A percentile compares a stretch with the other conserved stretches of the same genome.
These are phyloP conservation scores for Tanozyma kutaoensis DNA, from an alignment of 805 yeast genomes.

Conservation along the genomic window DNA sequence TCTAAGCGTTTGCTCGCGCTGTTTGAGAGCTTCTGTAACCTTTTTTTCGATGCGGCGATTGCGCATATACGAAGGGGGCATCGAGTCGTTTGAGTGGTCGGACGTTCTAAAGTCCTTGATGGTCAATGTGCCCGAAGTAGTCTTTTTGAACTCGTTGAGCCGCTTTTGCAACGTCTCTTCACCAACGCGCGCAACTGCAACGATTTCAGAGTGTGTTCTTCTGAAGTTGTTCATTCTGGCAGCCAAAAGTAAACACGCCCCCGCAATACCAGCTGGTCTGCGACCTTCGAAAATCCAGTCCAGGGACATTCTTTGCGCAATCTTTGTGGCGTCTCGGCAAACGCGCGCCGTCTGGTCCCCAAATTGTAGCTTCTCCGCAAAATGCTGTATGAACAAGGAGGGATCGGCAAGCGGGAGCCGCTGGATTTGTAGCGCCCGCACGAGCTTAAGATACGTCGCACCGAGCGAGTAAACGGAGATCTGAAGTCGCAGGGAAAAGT, in stretches of 20 bases:
- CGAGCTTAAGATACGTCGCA: conserved; percentile 88
- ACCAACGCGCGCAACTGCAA: conserved; percentile 90
- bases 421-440: conserved; percentile 68
- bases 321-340: conserved; percentile 71
- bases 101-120: conserved; percentile 60
- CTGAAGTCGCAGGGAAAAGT: conserved; percentile 80
- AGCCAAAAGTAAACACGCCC: conserved; percentile 86
- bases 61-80: conserved; percentile 74
- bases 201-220: conserved; percentile 85
- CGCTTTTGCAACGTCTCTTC: conserved; percentile 88
- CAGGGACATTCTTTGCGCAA: conserved; percentile 82
- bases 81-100: conserved; percentile 27
- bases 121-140: conserved; percentile 62
- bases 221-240: conserved; percentile 94
- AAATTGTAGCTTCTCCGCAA: conserved; percentile 77
- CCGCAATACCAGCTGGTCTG: conserved; percentile 97
- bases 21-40: conserved; percentile 14
- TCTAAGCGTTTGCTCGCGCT: conserved; percentile 7
- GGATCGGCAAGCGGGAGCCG: conserved; percentile 87
- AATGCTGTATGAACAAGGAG: conserved; percentile 83
- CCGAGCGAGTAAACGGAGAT: conserved; percentile 92
- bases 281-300: conserved; percentile 98
- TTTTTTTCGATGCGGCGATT: conserved; percentile 41
- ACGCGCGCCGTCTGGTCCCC: conserved; percentile 66
- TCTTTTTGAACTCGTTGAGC: conserved; percentile 72